Conservation (phyloP, 768 basidiomycete species). For the Chiua virens region DNA sequence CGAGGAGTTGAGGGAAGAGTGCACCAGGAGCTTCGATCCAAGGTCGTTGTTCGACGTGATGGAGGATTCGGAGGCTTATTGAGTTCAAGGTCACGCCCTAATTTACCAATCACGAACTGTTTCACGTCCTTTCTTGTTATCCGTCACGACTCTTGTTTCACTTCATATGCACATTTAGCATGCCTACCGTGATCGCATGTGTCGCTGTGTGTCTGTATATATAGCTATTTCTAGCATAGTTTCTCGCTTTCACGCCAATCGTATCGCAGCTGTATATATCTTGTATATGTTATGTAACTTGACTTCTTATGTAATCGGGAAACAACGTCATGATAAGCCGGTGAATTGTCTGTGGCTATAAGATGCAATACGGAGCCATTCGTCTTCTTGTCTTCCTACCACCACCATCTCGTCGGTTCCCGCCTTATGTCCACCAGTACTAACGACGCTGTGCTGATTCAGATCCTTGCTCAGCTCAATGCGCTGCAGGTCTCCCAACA, state of each 20-base stretch:
- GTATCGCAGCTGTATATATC: too few species aligned
- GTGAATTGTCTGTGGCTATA: slow-evolving; percentile 1
- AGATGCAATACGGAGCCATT: background rate
- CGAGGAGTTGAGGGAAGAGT: slow-evolving; percentile 20
- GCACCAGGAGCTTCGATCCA: slow-evolving; percentile 15
- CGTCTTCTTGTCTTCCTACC: slow-evolving; percentile 6
- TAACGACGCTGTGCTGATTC: slow-evolving; percentile 59
- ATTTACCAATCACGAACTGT: too few species aligned
- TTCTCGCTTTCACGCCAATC: too few species aligned
- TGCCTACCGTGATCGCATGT: background rate
- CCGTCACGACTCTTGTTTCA: too few species aligned
- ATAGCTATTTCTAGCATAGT: too few species aligned
- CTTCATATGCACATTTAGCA: too few species aligned
- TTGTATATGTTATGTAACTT: too few species aligned
- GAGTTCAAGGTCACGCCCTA: background rate
- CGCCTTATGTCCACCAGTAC: slow-evolving; percentile 27
- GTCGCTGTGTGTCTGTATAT: background rate
- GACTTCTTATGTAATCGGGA: too few species aligned
- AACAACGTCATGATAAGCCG: background rate
- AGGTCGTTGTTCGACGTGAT: slow-evolving; percentile 13
- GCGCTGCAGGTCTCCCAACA: slow-evolving; percentile 74
- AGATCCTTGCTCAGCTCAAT: slow-evolving; percentile 73
- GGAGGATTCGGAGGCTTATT: slow-evolving; percentile 7
- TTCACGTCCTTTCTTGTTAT: too few species aligned
- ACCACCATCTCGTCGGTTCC: slow-evolving; percentile 10